Evolutionary conservation across 805 yeast genomes (phyloP).

Genomic region (Wickerhamomyces queroliae): DNA sequence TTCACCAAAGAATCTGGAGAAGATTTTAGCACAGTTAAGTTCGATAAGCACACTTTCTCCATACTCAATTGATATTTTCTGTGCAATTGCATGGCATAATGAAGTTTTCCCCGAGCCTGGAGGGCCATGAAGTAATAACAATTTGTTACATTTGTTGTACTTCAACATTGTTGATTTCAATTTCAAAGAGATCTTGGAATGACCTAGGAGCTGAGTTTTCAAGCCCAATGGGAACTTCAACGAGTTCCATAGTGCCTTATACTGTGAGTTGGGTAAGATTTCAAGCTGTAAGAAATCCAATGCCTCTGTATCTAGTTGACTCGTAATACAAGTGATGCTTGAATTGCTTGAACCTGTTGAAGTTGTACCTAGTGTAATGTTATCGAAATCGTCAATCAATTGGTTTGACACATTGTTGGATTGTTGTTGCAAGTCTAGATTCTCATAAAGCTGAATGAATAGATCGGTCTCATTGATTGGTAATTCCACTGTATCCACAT

Average conservation of each 20-base stretch:
- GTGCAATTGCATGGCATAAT: conserved; percentile 33
- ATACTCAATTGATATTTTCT: conserved; percentile 29
- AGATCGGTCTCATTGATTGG: background rate
- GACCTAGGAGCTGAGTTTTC: conserved; percentile 26
- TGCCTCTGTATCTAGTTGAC: conserved; percentile 14
- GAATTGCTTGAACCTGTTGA: background rate
- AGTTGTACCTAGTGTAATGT: conserved; percentile 21
- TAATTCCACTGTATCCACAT: background rate
- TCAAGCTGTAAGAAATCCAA: conserved; percentile 7
- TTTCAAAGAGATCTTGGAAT: conserved; percentile 27
- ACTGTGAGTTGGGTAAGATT: conserved; percentile 23
- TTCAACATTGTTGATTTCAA: conserved; percentile 2
- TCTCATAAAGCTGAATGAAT: background rate
- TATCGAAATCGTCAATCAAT: conserved; percentile 22
- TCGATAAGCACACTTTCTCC: conserved; percentile 31
- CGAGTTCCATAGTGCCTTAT: conserved; percentile 30
- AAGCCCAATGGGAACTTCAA: conserved; percentile 25
- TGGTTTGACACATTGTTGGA: too few species aligned
- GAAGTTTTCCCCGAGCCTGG: conserved; percentile 45
- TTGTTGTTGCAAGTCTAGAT: background rate
- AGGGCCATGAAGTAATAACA: conserved; percentile 33
- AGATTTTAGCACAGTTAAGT: conserved; percentile 34
- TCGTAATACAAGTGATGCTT: conserved; percentile 9
- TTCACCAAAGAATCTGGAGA: conserved; percentile 43
- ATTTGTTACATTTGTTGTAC: conserved; percentile 10